Evolutionary conservation across 2,329 filamentous ascomycete species (phyloP).

Genomic region (Cordyceps pruinosa): DNA sequence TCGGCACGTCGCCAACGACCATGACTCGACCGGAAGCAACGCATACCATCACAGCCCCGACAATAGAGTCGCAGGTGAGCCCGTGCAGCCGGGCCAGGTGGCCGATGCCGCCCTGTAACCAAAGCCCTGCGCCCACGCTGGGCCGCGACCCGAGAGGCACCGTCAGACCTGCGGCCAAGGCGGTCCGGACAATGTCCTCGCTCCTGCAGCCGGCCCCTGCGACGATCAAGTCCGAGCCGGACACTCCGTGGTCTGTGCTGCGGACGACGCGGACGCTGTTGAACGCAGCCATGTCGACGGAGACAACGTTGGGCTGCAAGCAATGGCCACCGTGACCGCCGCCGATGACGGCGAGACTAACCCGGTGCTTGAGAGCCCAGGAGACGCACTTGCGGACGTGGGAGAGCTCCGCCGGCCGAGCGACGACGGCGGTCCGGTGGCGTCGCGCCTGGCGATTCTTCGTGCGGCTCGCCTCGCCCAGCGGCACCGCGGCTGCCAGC

Average conservation of each 20-base stretch:
- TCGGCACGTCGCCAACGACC: conserved; percentile 39
- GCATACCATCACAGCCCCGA: conserved; percentile 54
- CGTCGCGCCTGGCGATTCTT: conserved; percentile 47
- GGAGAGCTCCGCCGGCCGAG: conserved; percentile 37
- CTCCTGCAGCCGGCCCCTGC: conserved; percentile 50
- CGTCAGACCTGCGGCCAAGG: conserved; percentile 41
- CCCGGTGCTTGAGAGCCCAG: conserved; percentile 45
- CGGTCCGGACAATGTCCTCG: conserved; percentile 43
- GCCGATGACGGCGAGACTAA: conserved; percentile 44
- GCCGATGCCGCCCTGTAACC: conserved; percentile 60
- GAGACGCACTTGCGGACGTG: conserved; percentile 49
- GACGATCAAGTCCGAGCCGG: conserved; percentile 34
- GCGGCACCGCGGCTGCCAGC: conserved; percentile 36
- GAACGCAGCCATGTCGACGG: conserved; percentile 54
- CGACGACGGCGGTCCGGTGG: conserved; percentile 35
- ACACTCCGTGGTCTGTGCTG: conserved; percentile 14
- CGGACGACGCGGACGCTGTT: conserved; percentile 38
- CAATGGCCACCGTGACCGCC: conserved; percentile 57
- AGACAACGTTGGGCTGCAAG: conserved; percentile 42
- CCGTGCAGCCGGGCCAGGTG: conserved; percentile 49
- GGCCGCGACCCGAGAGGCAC: conserved; percentile 55
- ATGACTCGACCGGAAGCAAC: conserved; percentile 40
- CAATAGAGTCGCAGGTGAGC: conserved; percentile 49
- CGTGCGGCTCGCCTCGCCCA: conserved; percentile 24
- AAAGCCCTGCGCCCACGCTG: conserved; percentile 53